Base-by-base conservation (phyloP, 202 grass and related monocot species). In the Zizania palustris region DNA sequence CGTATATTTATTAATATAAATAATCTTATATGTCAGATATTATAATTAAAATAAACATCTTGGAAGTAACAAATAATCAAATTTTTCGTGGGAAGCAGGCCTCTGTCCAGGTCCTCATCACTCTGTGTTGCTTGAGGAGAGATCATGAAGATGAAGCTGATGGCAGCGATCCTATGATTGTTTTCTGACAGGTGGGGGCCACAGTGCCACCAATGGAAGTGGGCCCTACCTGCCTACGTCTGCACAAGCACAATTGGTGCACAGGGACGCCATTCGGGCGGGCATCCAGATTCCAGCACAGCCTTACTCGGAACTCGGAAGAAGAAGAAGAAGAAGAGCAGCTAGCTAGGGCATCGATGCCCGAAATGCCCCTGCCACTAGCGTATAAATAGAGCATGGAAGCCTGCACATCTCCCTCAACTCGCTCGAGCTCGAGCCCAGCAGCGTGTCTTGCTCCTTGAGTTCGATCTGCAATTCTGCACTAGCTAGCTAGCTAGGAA, bases 351-450 rank as follows among this genome's bases (percentile, higher is more conserved):
- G 51, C 28, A 28, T 28, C 28, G 20, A 55, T 72, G 20, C 1
- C 88, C 40, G 4, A 28, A 57, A 82, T 71, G 74, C 65, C 70
- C 77, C 80, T 66, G 12, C 36, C 1, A 4, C 33, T 35, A 54
- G 58, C 58, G 13, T 96, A 92, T 89, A 96, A 87, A 84, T 85
- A 63, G 45, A 40, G 53, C 60, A 3, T 28, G 1, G 18, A 22
- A 7, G 72, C 6, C 28, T 12, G 50, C 66, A 55, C 72, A 85
- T 85, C 34, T 75, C 41, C 75, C 74, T 85, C 86, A 88, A 69
- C 86, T 84, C n/a, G n/a, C n/a, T n/a, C n/a, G n/a, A n/a, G n/a
- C n/a, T n/a, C 86, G 66, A 84, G 82, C 71, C 55, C 81, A 44
- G 12, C 28, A 28, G 28, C 28, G 28, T 4, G 5, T 71, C 66